Evolutionary conservation across 148 eudicot species (phyloP), one percentile per base, ranked within the genome.

Genomic region (Rhododendron mucronatum): DNA sequence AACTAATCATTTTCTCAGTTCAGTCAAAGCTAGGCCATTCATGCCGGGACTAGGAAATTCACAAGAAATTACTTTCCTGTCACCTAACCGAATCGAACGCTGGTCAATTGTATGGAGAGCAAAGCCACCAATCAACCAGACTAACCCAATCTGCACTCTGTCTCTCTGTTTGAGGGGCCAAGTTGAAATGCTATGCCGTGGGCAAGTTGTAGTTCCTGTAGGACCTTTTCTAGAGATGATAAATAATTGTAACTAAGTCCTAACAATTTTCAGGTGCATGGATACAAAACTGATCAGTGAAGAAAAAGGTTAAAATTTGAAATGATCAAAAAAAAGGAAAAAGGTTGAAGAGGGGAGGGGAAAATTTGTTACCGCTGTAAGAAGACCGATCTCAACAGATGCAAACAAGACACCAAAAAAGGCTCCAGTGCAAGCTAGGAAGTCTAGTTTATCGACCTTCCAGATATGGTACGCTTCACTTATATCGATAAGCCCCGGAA

Each of bases 401-500:
- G 81, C 86, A 86, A 91, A 91, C 86, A 90, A 73, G 30, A 91
- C 93, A 2, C 93, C 93, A 26, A 91, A 76, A 78, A 89, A 90
- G n/a, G 93, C 91, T 23, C 91, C 91, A 12, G 88, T 82, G 78
- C 90, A 89, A 57, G 89, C 88, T n/a, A 91, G 84, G 84, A 91
- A 91, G 71, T 91, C 93, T 2, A 91, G 59, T 83, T 91, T 91
- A 87, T 91, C 93, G 7, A 91, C 89, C 63, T 88, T 91, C 92
- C 92, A 91, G 5, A 91, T 87, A 53, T 90, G 81, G 50, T 80
- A 83, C 21, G 91, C 91, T 67, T 83, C 91, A 23, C 50, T 71
- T 28, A 89, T 16, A 45, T 91, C 89, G 4, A 90, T 89, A 3
- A 91, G 88, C 37, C 93, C 92, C 26, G 91, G 91, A 30, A 91